Evolutionary conservation across 2,329 filamentous ascomycete genomes (phyloP).

Genomic region (Tolypocladium nubicola): DNA sequence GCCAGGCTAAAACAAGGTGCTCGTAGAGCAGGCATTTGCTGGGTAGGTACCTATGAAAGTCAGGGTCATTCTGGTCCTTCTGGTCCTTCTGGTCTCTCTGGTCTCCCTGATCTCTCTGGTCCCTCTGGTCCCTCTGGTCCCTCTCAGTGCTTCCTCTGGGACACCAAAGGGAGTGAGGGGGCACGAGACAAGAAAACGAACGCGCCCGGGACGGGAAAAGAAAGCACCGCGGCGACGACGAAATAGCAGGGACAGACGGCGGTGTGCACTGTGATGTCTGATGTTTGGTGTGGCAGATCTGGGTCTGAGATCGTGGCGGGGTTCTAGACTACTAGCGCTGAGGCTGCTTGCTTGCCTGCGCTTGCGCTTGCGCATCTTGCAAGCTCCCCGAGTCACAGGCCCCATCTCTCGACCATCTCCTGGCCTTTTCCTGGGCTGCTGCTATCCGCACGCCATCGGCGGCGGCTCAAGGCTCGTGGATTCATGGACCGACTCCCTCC

Average conservation of each 20-base stretch:
- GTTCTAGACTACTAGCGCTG: not conserved
- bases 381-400: not conserved
- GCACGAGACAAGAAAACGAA: not conserved
- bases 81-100: too few relatives aligned
- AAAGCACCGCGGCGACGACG: not conserved
- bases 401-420: not conserved
- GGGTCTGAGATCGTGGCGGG: not conserved
- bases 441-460: not conserved
- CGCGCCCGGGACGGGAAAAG: not conserved
- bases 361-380: not conserved
- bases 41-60: too few relatives aligned
- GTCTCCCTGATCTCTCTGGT: too few relatives aligned
- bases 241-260: not conserved
- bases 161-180: not conserved
- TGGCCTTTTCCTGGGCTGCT: not conserved
- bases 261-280: not conserved
- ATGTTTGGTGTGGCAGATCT: not conserved
- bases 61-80: not conserved
- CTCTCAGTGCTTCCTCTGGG: not conserved
- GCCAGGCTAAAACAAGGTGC: not conserved
- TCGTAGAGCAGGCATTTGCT: not conserved
- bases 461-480: not conserved
- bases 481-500: not conserved
- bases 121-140: not conserved
- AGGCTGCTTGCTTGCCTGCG: not conserved